These are phyloP conservation scores for Debaryomyces hansenii DNA, from an alignment of 805 yeast species.

Conservation along the genomic window DNA sequence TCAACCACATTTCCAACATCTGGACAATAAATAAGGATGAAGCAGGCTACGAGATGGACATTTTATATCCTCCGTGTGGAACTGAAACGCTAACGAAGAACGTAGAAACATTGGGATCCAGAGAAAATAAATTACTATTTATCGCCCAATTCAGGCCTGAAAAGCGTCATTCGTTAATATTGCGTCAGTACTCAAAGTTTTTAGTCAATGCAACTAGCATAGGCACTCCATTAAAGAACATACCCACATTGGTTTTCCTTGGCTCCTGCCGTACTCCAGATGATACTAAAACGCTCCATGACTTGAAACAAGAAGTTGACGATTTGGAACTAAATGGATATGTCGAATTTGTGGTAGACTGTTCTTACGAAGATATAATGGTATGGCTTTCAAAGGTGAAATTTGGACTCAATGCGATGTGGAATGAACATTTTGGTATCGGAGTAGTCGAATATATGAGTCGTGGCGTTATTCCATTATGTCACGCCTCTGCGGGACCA, in stretches of 20 bases:
- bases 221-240: slow-evolving; percentile 13
- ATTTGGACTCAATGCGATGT: slow-evolving; percentile 92
- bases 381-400: slow-evolving; percentile 54
- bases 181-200: slow-evolving; percentile 63
- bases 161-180: slow-evolving; percentile 77
- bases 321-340: slow-evolving; percentile 27
- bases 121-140: slow-evolving; percentile 49
- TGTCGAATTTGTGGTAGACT: slow-evolving; percentile 67
- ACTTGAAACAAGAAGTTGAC: slow-evolving; percentile 43
- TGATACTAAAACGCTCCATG: slow-evolving; percentile 61
- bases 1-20: slow-evolving; percentile 62
- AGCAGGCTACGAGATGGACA: slow-evolving; percentile 28
- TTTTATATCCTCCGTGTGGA: slow-evolving; percentile 89
- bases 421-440: slow-evolving; percentile 99
- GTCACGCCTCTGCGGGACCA: slow-evolving; percentile 97
- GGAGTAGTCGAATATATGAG: slow-evolving; percentile 93
- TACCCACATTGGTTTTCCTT: slow-evolving; percentile 66
- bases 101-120: slow-evolving; percentile 10
- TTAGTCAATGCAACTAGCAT: slow-evolving; percentile 22
- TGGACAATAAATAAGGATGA: slow-evolving; percentile 51
- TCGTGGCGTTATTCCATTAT: slow-evolving; percentile 82
- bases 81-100: slow-evolving; percentile 46
- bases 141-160: slow-evolving; percentile 96
- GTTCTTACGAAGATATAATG: slow-evolving; percentile 64
- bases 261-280: slow-evolving; percentile 78